Base-by-base conservation (phyloP, 495 filamentous ascomycete genomes). In the Neurospora tetraspora region DNA sequence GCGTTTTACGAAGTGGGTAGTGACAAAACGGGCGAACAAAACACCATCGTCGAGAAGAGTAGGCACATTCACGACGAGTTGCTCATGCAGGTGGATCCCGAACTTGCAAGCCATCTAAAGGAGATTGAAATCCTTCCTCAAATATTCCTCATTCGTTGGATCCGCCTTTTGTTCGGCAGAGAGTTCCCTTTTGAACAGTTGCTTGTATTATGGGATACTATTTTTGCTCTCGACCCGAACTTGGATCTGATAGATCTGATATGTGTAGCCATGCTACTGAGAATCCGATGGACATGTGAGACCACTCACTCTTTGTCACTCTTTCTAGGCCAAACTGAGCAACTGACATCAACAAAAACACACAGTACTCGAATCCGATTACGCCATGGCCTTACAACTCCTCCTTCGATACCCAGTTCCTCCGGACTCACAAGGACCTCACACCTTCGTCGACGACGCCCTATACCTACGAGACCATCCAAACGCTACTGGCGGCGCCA, bases 111-210 rank as follows among this genome's bases (percentile, higher is more conserved):
- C 45, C 95, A 97, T 78, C 83, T 99, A 36, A 90, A 89, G 71
- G 88, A 89, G 68, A 90, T 97, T 43, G 94, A 98, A 69, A 90
- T 99, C 73, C 81, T 98, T n/a, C 96, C 96, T 4, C 96, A 99
- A 74, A 92, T 99, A 65, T 99, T 98, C 79, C 82, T 99, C 39
- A 97, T 98, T 75, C 93, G 96, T 68, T 99, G 96, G 96, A 92
- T 98, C 71, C 89, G 96, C 31, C 89, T 99, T 2, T 81, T 99
- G 0, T 99, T 98, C 78, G 93, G 95, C 53, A 88, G 96, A 70
- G 96, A 98, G 82, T 98, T 98, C 73, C 88, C 91, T 1, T 96
- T 97, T 71, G 89, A 96, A 42, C 89, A 96, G 76, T 84, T 94
- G 68, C 86, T 99, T 6, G 79, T 86, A 47, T 87, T 98, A 71